Base-by-base conservation (phyloP, 163 green algal species). In the Scenedesmus sp. region DNA sequence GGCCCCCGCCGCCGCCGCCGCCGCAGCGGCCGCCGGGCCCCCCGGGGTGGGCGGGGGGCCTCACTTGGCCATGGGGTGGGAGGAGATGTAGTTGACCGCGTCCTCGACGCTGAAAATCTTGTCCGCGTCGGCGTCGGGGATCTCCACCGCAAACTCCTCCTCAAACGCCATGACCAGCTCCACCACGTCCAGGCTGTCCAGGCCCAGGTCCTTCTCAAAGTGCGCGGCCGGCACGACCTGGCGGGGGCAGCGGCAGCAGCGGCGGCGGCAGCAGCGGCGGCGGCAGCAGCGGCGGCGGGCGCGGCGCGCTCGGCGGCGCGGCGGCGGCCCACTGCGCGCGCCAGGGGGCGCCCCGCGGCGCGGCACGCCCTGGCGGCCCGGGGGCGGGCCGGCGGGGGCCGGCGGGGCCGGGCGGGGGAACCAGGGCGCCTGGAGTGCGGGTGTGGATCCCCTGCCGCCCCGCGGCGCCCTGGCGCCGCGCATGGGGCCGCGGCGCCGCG, bases 121-220 rank as follows among this genome's bases (percentile, higher is more conserved):
- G 85, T 99, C 96, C 31, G 96, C 96, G 81, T 99, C 96, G 5
- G 81, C 88, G 71, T 99, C 96, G 17, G 96, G 96, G 78, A 99
- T 99, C 86, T 99, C 97, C 33, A 99, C 87, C 10, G 86, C 93
- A 87, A 99, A 99, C 87, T 99, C 96, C 89, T 99, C 96, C 89
- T 99, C 96, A 78, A 99, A 92, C 14, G 96, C 96, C 96, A 99
- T 99, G 24, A 98, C 95, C 56, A 98, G 87, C 86, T 98, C 95
- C 44, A 98, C 94, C 9, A 93, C 95, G 86, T 99, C 97, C 65
- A 99, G 87, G 79, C 89, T 97, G 86, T 99, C 97, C 74, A 99
- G 87, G 22, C 96, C 97, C 60, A 99, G 87, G 86, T 99, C 97
- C 71, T 95, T 95, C 75, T 95, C 85, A 87, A 99, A 99, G 50